Evolutionary conservation across 2,329 filamentous ascomycete species (phyloP).

Genomic region (Lecanosticta acicola): DNA sequence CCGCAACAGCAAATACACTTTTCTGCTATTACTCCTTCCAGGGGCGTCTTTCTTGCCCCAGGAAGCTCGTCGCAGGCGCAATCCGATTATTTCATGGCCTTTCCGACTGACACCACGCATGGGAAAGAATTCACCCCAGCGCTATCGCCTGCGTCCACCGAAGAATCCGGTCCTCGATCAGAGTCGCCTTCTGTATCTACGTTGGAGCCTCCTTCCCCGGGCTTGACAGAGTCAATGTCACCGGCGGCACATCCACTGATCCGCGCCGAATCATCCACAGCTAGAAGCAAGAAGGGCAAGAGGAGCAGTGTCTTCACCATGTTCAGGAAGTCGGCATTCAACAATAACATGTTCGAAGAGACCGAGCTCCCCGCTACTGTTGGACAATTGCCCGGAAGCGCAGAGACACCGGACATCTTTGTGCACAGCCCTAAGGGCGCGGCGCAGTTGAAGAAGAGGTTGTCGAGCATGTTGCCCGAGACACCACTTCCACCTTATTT

Average conservation of each 20-base stretch:
- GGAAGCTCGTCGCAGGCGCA: neutral
- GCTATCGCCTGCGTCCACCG: constrained; percentile 1
- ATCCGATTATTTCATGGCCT: constrained; percentile 17
- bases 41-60: constrained; percentile 14
- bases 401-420: constrained; percentile 14
- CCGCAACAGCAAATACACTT: neutral
- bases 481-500: constrained; percentile 17
- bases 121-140: constrained; percentile 17
- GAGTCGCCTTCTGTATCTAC: neutral
- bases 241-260: neutral
- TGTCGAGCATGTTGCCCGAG: constrained; percentile 12
- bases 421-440: constrained; percentile 11
- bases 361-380: neutral
- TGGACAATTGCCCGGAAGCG: neutral
- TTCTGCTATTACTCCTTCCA: constrained; percentile 22
- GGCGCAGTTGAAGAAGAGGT: neutral
- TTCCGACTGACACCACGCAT: constrained; percentile 17
- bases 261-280: neutral
- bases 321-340: constrained; percentile 15
- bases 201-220: neutral
- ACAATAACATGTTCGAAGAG: constrained; percentile 6
- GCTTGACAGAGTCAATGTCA: neutral
- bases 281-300: constrained; percentile 9
- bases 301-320: constrained; percentile 17
- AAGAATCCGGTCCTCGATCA: neutral